Percentiles rank a stretch among this genome's conserved stretches.
phyloP scores from a whole-genome alignment of 2,329 filamentous ascomycete species.

The Claviceps africana region DNA sequence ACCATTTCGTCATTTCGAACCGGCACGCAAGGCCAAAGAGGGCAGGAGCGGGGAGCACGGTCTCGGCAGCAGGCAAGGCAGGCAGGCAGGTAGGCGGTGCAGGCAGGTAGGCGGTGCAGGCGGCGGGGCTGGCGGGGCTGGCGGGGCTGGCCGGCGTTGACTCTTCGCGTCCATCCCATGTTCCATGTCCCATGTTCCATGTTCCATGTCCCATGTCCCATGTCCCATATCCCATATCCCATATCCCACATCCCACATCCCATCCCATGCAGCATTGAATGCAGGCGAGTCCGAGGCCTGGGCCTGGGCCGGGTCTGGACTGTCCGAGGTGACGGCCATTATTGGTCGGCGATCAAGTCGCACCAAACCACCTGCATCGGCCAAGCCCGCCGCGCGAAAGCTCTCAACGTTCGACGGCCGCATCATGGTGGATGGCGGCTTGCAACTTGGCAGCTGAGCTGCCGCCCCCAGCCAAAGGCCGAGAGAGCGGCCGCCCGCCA shows the following conservation, averaged over 20 bases:
- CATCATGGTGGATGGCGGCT: slow-evolving; percentile 1
- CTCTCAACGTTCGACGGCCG: neutral
- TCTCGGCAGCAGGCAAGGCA: neutral
- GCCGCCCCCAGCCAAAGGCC: no score
- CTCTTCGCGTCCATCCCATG: no score
- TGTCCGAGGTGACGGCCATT: neutral
- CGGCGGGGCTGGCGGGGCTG: no score
- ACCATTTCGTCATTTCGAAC: neutral
- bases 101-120: no score
- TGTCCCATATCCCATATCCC: no score
- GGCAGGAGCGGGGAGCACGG: neutral
- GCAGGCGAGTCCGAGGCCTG: neutral
- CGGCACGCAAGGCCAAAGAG: neutral
- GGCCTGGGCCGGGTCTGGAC: neutral
- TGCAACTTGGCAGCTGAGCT: slow-evolving; percentile 6
- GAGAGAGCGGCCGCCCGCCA: neutral
- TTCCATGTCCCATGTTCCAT: no score
- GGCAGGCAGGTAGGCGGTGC: no score
- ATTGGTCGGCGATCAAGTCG: neutral
- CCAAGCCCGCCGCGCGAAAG: slow-evolving; percentile 1
- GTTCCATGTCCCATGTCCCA: no score
- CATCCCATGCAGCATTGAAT: no score
- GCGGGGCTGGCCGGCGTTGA: no score
- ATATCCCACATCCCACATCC: no score
- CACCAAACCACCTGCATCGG: neutral